Conservation (phyloP, 108 stramenopile species). For the Skeletonema menzelii region DNA sequence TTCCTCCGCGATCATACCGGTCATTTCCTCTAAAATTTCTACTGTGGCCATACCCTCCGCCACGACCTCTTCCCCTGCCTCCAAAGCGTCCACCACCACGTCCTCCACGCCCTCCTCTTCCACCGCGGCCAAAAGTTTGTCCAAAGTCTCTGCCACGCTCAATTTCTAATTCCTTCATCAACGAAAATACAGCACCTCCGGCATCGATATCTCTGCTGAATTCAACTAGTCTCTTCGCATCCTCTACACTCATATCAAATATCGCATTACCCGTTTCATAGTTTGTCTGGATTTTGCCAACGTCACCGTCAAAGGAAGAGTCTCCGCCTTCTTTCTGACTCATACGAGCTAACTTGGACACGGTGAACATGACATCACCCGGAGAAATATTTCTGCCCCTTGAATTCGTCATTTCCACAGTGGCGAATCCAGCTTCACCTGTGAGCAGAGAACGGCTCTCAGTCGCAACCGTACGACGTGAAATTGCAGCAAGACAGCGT, state of each 20-base stretch:
- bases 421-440: slow-evolving; percentile 76
- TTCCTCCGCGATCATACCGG: slow-evolving; percentile 24
- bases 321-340: slow-evolving; percentile 64
- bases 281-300: slow-evolving; percentile 84
- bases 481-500: slow-evolving; percentile 87
- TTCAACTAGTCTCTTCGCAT: slow-evolving; percentile 80
- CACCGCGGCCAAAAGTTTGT: slow-evolving; percentile 34
- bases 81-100: slow-evolving; percentile 34
- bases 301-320: slow-evolving; percentile 70
- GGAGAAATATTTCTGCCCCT: slow-evolving; percentile 63
- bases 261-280: slow-evolving; percentile 67
- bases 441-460: slow-evolving; percentile 83
- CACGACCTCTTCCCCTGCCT: slow-evolving; percentile 12
- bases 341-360: slow-evolving; percentile 80
- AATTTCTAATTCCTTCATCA: slow-evolving; percentile 77
- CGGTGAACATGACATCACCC: slow-evolving; percentile 88
- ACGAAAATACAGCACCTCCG: slow-evolving; percentile 68
- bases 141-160: slow-evolving; percentile 79
- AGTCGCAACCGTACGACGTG: slow-evolving; percentile 63
- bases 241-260: slow-evolving; percentile 87
- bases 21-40: not conserved
- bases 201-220: slow-evolving; percentile 79
- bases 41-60: not conserved
- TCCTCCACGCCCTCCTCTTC: slow-evolving; percentile 55
- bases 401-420: slow-evolving; percentile 78